Base-by-base conservation (phyloP, 306 rosid genomes). In the Astragalus glycyphyllos region DNA sequence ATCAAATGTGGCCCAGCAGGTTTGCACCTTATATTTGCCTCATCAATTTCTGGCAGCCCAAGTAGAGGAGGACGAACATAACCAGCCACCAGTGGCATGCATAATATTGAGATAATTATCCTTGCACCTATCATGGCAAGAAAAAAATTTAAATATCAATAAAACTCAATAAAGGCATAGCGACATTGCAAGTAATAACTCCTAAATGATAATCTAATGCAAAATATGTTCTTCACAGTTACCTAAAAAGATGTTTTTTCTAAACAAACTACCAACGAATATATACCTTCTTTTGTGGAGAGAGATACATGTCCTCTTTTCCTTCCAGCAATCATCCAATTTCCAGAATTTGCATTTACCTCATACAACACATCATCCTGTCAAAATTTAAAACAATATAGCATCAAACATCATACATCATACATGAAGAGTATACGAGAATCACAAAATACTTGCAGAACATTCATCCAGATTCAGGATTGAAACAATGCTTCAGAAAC, bases 301-400 rank as follows among this genome's bases (percentile, higher is more conserved):
- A 95, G 88, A 64, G 91, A 86, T 35, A 79, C 89, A 57, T 91
- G 89, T 48, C 99, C 99, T 85, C 97, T 84, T 86, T 91, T 95
- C 84, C 99, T 89, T 73, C 99, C 99, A 50, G 99, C 97, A 60
- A 95, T 76, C 97, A 95, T 95, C 99, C 97, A 95, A 79, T 80
- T 91, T 72, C 94, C 97, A 13, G 87, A 77, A 82, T 82, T 89
- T 67, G 96, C 97, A 34, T 85, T 68, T 69, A 95, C 95, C 82
- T 91, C 99, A 11, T 91, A 95, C 56, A 95, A 58, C 68, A 95
- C 87, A 80, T 95, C 97, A 65, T 81, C 96, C 91, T 88, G 87
- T 65, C 73, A 70, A 73, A 67, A 73, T 73, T 47, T 17, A 72
- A 82, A 23, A 41, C 26, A 67, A 37, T 62, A 65, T 40, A 64